Conservation (phyloP, 257 asterid species). For the Nicotiana noctiflora region DNA sequence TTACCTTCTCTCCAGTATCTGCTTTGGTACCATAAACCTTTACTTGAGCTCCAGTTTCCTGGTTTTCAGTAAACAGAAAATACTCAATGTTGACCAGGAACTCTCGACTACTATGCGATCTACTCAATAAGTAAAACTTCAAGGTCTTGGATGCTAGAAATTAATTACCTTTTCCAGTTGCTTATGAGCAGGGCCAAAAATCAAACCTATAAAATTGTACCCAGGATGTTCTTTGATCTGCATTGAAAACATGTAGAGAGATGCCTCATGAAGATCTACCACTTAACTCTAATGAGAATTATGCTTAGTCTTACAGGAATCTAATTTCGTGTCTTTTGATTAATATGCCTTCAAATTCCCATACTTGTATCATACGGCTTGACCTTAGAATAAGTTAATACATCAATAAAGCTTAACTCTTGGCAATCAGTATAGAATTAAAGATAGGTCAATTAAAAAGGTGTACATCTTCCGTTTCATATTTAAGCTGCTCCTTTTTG, state of each 20-base stretch:
- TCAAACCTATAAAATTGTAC: conserved; percentile 51
- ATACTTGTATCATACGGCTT: not conserved
- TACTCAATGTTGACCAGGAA: not conserved
- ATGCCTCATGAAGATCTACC: conserved; percentile 13
- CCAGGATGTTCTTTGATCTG: conserved; percentile 78
- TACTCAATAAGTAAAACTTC: conserved; percentile 14
- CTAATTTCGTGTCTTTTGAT: not conserved
- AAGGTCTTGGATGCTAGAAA: conserved; percentile 6
- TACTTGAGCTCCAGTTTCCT: conserved; percentile 96
- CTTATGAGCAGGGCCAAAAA: conserved; percentile 67
- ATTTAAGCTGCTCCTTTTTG: not conserved
- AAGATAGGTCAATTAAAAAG: not conserved
- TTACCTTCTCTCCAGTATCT: conserved; percentile 64
- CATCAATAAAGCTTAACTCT: not conserved
- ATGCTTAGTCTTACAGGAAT: not conserved
- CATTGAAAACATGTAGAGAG: conserved; percentile 21
- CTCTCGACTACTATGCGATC: not conserved
- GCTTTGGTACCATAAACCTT: conserved; percentile 68
- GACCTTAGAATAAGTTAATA: not conserved
- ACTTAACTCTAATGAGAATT: conserved; percentile 1
- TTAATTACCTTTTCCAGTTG: conserved; percentile 74
- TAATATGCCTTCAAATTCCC: conserved; percentile 3
- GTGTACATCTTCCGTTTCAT: not conserved
- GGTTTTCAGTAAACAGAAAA: conserved; percentile 18
- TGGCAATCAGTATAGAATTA: not conserved